Evolutionary conservation across 2,329 filamentous ascomycete genomes (phyloP).

Genomic region (Akanthomyces dipterigenus): DNA sequence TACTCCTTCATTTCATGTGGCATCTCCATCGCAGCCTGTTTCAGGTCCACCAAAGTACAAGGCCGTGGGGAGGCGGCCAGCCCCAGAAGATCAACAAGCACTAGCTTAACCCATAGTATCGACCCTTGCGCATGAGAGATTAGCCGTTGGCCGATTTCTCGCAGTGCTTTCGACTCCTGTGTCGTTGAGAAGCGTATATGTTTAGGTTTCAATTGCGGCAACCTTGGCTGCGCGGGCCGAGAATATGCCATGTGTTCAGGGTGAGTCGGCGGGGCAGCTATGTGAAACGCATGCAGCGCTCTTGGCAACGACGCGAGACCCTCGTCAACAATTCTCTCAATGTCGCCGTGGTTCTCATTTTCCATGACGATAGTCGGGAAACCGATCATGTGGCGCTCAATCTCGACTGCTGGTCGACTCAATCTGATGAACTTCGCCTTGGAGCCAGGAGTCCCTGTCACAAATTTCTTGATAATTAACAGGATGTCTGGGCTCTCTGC

Average conservation of each 20-base stretch:
- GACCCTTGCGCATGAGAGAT: slow-evolving; percentile 6
- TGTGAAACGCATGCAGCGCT: background rate
- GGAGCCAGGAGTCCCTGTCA: background rate
- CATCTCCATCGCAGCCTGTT: background rate
- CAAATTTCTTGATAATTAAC: background rate
- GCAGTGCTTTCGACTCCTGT: background rate
- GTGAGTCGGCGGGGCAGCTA: background rate
- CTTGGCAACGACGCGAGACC: background rate
- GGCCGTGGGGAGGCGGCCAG: background rate
- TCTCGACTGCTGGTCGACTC: background rate
- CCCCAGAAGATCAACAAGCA: background rate
- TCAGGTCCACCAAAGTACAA: background rate
- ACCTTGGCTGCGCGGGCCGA: too few species aligned
- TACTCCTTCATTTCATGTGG: background rate
- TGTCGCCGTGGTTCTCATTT: background rate
- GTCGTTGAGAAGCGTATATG: too few species aligned
- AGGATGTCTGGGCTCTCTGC: background rate
- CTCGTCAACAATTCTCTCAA: background rate
- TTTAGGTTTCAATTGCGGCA: too few species aligned
- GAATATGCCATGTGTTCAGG: too few species aligned
- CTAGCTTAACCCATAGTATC: slow-evolving; percentile 10
- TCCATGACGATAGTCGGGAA: background rate
- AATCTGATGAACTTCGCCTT: background rate
- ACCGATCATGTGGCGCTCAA: background rate
- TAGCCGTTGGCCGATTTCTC: background rate